phyloP scores from a whole-genome alignment of 805 yeast species.

The Kregervanrija delftensis region DNA sequence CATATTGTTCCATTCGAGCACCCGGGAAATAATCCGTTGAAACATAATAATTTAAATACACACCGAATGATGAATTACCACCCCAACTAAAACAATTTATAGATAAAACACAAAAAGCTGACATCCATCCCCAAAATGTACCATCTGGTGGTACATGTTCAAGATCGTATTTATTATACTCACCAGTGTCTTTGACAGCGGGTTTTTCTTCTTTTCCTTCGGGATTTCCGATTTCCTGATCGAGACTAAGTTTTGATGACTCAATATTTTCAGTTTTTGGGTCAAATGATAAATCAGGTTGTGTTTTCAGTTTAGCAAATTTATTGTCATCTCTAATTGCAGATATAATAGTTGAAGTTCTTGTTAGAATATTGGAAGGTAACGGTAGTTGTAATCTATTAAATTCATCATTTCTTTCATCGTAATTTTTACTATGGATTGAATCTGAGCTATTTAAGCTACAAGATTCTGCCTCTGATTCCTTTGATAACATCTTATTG shows the following conservation, averaged over 20 bases:
- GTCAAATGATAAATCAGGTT: conserved; percentile 5
- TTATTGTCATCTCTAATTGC: conserved; percentile 26
- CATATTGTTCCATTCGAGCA: conserved; percentile 45
- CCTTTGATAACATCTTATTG: too few relatives aligned
- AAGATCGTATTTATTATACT: conserved; percentile 23
- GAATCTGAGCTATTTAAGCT: too few relatives aligned
- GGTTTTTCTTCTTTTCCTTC: not conserved
- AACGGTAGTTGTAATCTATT: not conserved
- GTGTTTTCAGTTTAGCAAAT: conserved; percentile 15
- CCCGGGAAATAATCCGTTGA: conserved; percentile 36
- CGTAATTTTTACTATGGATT: not conserved
- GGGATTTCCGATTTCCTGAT: not conserved
- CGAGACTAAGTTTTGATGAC: not conserved
- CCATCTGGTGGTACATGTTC: conserved; percentile 35
- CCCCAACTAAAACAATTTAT: conserved; percentile 45
- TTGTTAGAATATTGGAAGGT: conserved; percentile 9
- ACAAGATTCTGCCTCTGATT: too few relatives aligned
- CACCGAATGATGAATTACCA: conserved; percentile 46
- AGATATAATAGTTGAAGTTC: conserved; percentile 21
- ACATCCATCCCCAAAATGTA: conserved; percentile 43
- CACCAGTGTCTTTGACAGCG: conserved; percentile 23
- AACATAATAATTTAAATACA: conserved; percentile 43
- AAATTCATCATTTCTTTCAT: not conserved
- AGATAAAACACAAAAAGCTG: conserved; percentile 29
- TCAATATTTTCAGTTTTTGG: not conserved